phyloP scores from a whole-genome alignment of 306 rosid genomes.

The Cicer arietinum region DNA sequence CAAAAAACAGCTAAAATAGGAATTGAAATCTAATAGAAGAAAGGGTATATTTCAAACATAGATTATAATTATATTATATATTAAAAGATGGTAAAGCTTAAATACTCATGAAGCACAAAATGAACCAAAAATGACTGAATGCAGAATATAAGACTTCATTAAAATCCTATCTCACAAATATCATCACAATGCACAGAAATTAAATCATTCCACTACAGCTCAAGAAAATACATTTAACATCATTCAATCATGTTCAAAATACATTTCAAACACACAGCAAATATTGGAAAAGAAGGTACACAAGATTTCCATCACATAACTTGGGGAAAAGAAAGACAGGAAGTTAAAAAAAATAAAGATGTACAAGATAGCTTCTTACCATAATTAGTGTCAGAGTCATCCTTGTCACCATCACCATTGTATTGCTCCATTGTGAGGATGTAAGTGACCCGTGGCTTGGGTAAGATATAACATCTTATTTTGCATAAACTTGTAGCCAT shows the following conservation, averaged over 20 bases:
- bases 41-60: neutral
- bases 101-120: conserved; percentile 9
- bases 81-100: conserved; percentile 14
- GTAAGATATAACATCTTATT: conserved; percentile 17
- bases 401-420: conserved; percentile 2
- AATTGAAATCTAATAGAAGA: conserved; percentile 11
- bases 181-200: neutral
- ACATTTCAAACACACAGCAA: neutral
- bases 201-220: neutral
- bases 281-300: neutral
- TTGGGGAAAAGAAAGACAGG: neutral
- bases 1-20: neutral
- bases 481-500: neutral
- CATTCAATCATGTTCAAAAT: conserved; percentile 17
- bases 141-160: neutral
- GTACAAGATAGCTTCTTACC: conserved; percentile 8
- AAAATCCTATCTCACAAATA: neutral
- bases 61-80: neutral
- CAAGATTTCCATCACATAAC: neutral
- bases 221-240: neutral
- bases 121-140: conserved; percentile 9
- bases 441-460: neutral
- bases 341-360: neutral
- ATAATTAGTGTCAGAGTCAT: neutral
- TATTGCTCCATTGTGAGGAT: neutral